Conservation (phyloP, 768 basidiomycete genomes). For the Paxillus involutus region DNA sequence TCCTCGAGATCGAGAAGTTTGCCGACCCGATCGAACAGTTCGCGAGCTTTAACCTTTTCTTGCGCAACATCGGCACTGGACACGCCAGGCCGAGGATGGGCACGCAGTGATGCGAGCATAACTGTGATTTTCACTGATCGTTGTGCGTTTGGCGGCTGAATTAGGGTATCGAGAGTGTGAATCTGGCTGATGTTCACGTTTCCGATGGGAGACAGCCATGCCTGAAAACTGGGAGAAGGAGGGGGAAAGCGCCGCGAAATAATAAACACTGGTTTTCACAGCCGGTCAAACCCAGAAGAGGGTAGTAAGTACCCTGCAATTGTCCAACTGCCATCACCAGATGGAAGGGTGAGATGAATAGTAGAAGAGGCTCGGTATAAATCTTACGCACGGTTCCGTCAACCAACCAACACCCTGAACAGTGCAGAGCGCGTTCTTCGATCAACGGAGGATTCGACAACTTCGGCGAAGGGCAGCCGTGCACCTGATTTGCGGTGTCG, state of each 20-base stretch:
- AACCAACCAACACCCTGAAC: background rate
- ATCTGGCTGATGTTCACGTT: conserved; percentile 61
- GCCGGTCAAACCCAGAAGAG: background rate
- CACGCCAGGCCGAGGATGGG: conserved; percentile 76
- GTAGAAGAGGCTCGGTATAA: background rate
- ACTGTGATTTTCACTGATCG: conserved; percentile 81
- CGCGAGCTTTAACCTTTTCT: conserved; percentile 73
- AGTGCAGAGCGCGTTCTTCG: background rate
- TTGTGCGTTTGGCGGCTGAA: conserved; percentile 64
- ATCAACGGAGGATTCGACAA: background rate
- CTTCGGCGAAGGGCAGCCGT: background rate
- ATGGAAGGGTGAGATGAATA: background rate
- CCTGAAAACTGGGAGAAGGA: background rate
- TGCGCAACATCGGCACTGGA: conserved; percentile 69
- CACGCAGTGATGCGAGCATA: conserved; percentile 88
- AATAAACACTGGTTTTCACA: background rate
- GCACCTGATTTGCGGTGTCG: too few species aligned
- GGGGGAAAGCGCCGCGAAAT: background rate
- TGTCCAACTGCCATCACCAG: background rate
- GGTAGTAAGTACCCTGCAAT: background rate
- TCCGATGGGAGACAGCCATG: conserved; percentile 71
- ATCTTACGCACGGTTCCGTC: background rate
- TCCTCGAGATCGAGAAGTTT: conserved; percentile 71
- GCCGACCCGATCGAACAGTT: conserved; percentile 74
- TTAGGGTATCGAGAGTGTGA: conserved; percentile 77